Conservation (phyloP, 2,329 filamentous ascomycete species). For the Achaetomium macrosporum region DNA sequence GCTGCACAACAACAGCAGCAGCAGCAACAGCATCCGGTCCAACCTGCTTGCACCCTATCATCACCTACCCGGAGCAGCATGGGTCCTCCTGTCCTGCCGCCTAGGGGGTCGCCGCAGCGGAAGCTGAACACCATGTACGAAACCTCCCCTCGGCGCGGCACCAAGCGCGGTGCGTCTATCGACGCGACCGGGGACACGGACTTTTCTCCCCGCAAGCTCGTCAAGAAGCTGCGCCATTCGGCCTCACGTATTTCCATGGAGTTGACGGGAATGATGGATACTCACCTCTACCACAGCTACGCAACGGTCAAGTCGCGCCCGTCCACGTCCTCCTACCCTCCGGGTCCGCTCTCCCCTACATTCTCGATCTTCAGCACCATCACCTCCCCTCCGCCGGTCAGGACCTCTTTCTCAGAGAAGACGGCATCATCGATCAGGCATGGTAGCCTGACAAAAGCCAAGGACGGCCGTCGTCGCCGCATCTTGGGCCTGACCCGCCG, state of each 20-base stretch:
- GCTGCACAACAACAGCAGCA: constrained; percentile 15
- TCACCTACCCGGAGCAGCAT: constrained; percentile 3
- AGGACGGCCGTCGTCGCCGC: constrained; percentile 7
- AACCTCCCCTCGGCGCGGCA: constrained; percentile 37
- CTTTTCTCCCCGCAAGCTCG: constrained; percentile 32
- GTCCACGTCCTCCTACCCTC: constrained; percentile 13
- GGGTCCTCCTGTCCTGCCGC: constrained; percentile 9
- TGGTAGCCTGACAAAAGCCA: constrained; percentile 16
- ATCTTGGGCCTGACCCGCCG: constrained; percentile 10
- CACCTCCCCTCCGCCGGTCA: background rate
- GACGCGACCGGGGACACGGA: constrained; percentile 23
- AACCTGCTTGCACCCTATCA: background rate
- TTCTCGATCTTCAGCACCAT: constrained; percentile 4
- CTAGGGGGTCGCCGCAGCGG: constrained; percentile 7
- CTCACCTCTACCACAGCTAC: background rate
- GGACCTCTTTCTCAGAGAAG: background rate
- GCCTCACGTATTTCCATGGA: constrained; percentile 40
- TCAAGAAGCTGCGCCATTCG: constrained; percentile 51
- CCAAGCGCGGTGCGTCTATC: constrained; percentile 39
- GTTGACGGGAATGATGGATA: constrained; percentile 18
- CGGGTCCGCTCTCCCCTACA: constrained; percentile 4
- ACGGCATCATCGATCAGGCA: constrained; percentile 1
- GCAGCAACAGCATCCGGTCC: constrained; percentile 12
- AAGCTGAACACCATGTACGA: background rate
- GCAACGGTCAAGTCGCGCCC: constrained; percentile 11